These are phyloP conservation scores for Xylaria sp. DNA, from an alignment of 2,329 filamentous ascomycete species.

Conservation along the genomic window DNA sequence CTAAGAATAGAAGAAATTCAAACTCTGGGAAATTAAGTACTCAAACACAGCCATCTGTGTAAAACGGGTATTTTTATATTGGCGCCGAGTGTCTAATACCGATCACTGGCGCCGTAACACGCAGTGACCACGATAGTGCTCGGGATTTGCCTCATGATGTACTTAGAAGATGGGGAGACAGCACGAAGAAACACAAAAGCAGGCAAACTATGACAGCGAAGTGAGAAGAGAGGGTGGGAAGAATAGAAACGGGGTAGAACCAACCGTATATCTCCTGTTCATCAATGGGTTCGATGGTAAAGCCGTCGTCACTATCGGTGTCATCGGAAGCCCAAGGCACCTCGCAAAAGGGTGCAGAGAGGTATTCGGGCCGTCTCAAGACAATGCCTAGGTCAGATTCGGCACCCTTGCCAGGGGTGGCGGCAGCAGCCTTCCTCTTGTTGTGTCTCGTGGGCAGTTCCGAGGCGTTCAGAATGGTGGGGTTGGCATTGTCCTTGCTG, in stretches of 20 bases:
- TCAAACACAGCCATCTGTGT: not conserved
- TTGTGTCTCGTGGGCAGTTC: conserved; percentile 83
- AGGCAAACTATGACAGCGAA: not conserved
- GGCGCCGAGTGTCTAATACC: not conserved
- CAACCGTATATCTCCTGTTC: conserved; percentile 95
- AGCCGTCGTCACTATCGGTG: conserved; percentile 57
- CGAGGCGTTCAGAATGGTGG: conserved; percentile 85
- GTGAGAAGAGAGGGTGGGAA: not conserved
- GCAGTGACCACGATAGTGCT: not conserved
- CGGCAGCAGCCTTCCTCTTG: conserved; percentile 53
- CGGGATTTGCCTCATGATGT: not conserved
- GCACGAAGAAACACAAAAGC: not conserved
- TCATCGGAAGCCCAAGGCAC: conserved; percentile 46
- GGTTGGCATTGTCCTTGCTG: conserved; percentile 78
- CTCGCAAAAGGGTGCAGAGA: conserved; percentile 49
- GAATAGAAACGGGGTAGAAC: conserved; percentile 27
- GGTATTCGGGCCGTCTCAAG: conserved; percentile 52
- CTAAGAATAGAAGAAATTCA: conserved; percentile 2
- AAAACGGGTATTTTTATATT: not conserved
- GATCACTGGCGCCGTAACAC: conserved; percentile 20
- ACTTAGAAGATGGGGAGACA: not conserved
- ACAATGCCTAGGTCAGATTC: conserved; percentile 55
- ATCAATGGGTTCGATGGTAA: conserved; percentile 82
- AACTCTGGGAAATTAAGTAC: not conserved
- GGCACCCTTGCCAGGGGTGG: conserved; percentile 52